These are phyloP conservation scores for Penicillium sp. DNA, from an alignment of 2,329 filamentous ascomycete genomes.

Conservation along the genomic window DNA sequence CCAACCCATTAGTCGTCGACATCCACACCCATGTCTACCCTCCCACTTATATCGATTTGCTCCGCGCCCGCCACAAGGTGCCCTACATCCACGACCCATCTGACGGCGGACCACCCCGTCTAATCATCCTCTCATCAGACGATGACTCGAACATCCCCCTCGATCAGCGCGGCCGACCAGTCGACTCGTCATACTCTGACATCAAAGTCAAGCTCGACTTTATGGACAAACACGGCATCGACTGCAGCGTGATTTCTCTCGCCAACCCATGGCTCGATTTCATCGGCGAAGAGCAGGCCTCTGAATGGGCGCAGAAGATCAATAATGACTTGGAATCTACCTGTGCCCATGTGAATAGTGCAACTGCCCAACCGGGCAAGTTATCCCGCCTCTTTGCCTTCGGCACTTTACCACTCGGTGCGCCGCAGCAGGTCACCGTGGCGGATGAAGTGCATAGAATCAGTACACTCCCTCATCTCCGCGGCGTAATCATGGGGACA, in stretches of 20 bases:
- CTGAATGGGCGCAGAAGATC: constrained; percentile 64
- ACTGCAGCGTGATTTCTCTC: constrained; percentile 80
- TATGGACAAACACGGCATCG: constrained; percentile 82
- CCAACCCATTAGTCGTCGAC: constrained; percentile 54
- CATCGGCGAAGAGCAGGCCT: constrained; percentile 62
- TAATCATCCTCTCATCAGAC: constrained; percentile 52
- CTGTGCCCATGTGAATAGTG: constrained; percentile 56
- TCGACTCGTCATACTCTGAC: constrained; percentile 81
- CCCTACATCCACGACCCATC: constrained; percentile 49
- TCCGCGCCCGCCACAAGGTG: constrained; percentile 53
- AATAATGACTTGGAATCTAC: constrained; percentile 77
- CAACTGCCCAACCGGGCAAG: constrained; percentile 1
- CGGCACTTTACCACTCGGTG: constrained; percentile 76
- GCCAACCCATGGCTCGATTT: constrained; percentile 97
- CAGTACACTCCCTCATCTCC: constrained; percentile 64
- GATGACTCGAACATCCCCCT: constrained; percentile 43
- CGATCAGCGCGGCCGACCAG: constrained; percentile 69
- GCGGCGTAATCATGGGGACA: constrained; percentile 88
- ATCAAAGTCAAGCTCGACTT: constrained; percentile 79
- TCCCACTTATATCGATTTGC: constrained; percentile 59
- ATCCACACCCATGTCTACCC: constrained; percentile 67
- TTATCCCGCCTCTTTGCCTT: constrained; percentile 72
- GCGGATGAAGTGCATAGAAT: constrained; percentile 65
- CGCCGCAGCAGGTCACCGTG: constrained; percentile 62
- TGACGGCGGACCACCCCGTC: constrained; percentile 38